Base-by-base conservation (phyloP, 305 asterid species). In the Coffea humblotiana region DNA sequence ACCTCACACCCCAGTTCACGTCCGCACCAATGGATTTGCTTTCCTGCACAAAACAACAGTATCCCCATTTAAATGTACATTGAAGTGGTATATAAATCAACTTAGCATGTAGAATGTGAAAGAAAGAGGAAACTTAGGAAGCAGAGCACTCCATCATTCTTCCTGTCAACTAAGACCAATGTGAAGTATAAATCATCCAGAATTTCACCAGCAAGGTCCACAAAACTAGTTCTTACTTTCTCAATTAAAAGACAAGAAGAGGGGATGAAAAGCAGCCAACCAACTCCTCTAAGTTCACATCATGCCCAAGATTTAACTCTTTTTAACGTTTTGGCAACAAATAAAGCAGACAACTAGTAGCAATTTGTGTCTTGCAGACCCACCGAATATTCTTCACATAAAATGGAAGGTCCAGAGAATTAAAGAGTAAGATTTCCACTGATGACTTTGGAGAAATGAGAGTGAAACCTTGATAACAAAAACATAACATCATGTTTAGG, bases 1-100 rank as follows among this genome's bases (percentile, higher is more conserved):
- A 96, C 83, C 99, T 92, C 85, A 96, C 97, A 71, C 98, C 99
- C 99, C 99, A 96, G 87, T 96, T 96, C 58, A 94, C 98, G 52
- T 96, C 99, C 68, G 97, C 99, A 71, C 99, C 97, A 77, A 96
- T 80, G 71, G 99, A 96, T 86, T 94, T 96, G 90, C 88, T 91
- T 88, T 92, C 99, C 99, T 96, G 95, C 88, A 88, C 76, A 86
- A 72, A 80, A 74, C 35, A 68, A 70, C 37, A 69, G 8, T 23
- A 70, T 70, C 52, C 52, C 32, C 56, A 60, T 60, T 75, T 13
- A 75, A 45, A 58, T 19, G 25, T 40, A 52, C 67, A 54, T 18
- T 54, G 48, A 74, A 74, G 69, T 35, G 32, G 43, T 13, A 74
- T 40, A 52, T 37, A 58, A 74, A 19, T 14, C 77, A 73, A 51